Evolutionary conservation across 2,329 filamentous ascomycete genomes (phyloP), one percentile per base, ranked within the genome.

Genomic region (Pseudonectria buxi): DNA sequence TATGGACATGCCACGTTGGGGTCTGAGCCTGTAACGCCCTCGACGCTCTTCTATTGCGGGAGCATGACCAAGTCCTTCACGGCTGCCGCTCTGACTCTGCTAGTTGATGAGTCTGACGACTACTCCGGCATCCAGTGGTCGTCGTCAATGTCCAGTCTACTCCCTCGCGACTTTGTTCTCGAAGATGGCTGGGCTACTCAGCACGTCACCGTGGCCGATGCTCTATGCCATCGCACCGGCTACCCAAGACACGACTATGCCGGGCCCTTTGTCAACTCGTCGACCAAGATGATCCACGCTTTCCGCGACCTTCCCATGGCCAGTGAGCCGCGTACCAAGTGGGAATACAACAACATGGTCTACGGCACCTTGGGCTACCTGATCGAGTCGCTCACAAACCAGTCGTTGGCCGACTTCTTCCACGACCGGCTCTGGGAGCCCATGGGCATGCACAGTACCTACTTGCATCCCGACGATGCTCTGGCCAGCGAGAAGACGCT

Each of bases 41-140:
- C 63, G 14, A 74, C 71, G 0, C 54, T 76, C 1, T 76, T 73
- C 51, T 69, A 68, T 42, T 61, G 63, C 9, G 73, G 67, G 6
- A 74, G 69, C 43, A 73, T 64, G 13, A 74, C 71, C 25, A 77
- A 76, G 46, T 67, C 69, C 2, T 63, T 72, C 36, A 72, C 68
- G 1, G 65, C 71, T 4, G 69, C 69, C 1, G 61, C 62, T 0
- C 44, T 76, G 5, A 64, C 67, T 1, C 49, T 72, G 3, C 57
- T 75, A 3, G 55, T 75, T 3, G 63, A 67, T 18, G 57, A 68
- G 9, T 55, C 65, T 10, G 54, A 59, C 12, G 57, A 62, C 10
- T 58, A 67, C 30, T 51, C 63, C 4, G 54, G 57, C 12, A 50
- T 72, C 3, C 50, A 61, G 33, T 75, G 68, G 67, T 50, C 57